phyloP scores from a whole-genome alignment of 768 basidiomycete species.

The Collybiopsis luxurians region DNA sequence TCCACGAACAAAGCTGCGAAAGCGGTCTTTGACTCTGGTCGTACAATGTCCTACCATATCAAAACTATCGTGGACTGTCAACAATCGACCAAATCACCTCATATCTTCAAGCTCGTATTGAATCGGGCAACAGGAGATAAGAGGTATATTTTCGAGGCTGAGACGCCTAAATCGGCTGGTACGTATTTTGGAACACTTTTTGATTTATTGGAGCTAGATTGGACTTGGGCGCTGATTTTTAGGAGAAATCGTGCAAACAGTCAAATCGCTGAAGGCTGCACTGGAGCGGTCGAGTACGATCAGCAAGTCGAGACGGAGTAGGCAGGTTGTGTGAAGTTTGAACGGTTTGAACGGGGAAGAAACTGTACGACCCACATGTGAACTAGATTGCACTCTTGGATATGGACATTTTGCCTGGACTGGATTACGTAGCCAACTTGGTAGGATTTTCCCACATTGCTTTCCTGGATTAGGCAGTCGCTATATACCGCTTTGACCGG shows the following conservation, averaged over 20 bases:
- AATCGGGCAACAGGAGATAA: constrained; percentile 75
- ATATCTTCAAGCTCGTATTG: constrained; percentile 87
- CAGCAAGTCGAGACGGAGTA: constrained; percentile 61
- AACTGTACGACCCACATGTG: too few relatives aligned
- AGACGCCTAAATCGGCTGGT: constrained; percentile 79
- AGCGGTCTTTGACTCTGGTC: constrained; percentile 84
- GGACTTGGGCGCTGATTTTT: constrained; percentile 3
- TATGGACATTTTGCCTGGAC: too few relatives aligned
- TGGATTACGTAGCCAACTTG: too few relatives aligned
- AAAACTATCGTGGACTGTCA: constrained; percentile 82
- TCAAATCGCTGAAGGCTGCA: constrained; percentile 60
- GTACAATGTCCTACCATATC: constrained; percentile 91
- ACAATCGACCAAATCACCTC: constrained; percentile 75
- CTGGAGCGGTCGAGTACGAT: constrained; percentile 66
- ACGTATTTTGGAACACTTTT: constrained; percentile 28
- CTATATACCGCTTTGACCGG: too few relatives aligned
- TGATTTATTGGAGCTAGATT: too few relatives aligned
- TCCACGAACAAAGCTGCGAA: constrained; percentile 70
- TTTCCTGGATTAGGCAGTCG: too few relatives aligned
- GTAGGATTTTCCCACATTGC: too few relatives aligned
- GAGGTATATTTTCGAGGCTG: constrained; percentile 97
- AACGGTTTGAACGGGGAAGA: too few relatives aligned
- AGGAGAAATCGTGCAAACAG: constrained; percentile 79
- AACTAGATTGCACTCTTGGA: too few relatives aligned
- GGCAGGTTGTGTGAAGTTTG: constrained; percentile 25